Evolutionary conservation across 306 rosid species (phyloP), one percentile per base, ranked within the genome.

Genomic region (Vachellia collinsii): DNA sequence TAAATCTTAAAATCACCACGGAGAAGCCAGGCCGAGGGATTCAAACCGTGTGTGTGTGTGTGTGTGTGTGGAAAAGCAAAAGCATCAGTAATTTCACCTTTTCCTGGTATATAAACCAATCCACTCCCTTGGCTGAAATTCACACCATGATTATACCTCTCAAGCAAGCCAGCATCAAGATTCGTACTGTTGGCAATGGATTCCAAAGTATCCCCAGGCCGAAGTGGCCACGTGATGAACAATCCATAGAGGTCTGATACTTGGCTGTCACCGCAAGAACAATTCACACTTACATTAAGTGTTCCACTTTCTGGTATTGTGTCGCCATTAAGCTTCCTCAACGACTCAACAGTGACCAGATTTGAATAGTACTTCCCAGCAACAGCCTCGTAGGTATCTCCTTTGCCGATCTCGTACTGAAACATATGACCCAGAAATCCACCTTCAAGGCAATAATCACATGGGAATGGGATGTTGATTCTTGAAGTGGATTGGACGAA

Each of bases 91-190:
- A 29, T 29, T 19, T 1, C 19, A 67, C 72, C 72, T 67, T 67
- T 67, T 48, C 72, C n/a, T 8, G 93, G 91, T 36, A 88, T 76
- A 42, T 61, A 82, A 75, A 84, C 74, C 51, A 78, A 5, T 2
- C 89, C 89, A 51, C 82, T 87, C 22, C 87, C 93, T 13, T 8
- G 37, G 25, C 75, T 82, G 80, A 88, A 90, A 86, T 90, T 50
- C 81, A 79, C 87, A 22, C 76, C 77, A 11, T 48, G 79, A 76
- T 90, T 90, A 42, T 86, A 90, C 0, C n/a, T 37, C 86, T 73
- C 86, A 62, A 90, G 86, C 88, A 80, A 58, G 34, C n/a, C 37
- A 7, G 12, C 1, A 3, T 72, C 67, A 64, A 90, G 9, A 0
- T 12, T 77, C 67, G 70, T 29, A 3, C 11, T 8, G 41, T 4